Evolutionary conservation across 2,329 filamentous ascomycete genomes (phyloP).

Genomic region (Cladophialophora chaetospira): DNA sequence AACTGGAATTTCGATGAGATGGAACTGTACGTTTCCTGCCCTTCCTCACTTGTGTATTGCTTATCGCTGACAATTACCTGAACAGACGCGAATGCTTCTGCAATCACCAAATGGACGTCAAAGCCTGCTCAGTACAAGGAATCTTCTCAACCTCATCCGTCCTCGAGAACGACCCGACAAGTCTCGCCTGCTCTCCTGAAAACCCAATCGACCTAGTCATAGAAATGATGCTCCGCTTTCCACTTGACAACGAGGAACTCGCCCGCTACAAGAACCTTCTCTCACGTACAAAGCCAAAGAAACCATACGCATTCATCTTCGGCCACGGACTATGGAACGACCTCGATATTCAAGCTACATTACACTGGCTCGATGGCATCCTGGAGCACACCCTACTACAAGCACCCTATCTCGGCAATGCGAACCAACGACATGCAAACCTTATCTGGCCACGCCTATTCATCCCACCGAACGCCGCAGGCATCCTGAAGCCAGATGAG

Average conservation of each 20-base stretch:
- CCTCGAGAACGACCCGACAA: conserved; percentile 45
- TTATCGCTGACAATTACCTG: neutral
- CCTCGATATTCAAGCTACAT: conserved; percentile 45
- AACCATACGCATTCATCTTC: conserved; percentile 48
- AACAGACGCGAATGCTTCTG: conserved; percentile 50
- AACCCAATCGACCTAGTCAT: conserved; percentile 43
- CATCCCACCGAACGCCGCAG: conserved; percentile 51
- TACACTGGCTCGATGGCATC: conserved; percentile 69
- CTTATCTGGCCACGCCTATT: conserved; percentile 38
- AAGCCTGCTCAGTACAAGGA: conserved; percentile 52
- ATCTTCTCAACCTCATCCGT: conserved; percentile 53
- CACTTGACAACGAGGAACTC: conserved; percentile 46
- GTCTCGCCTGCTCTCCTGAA: conserved; percentile 43
- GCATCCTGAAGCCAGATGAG: conserved; percentile 50
- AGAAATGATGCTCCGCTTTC: conserved; percentile 49
- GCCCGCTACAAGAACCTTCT: conserved; percentile 43
- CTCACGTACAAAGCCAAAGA: conserved; percentile 36
- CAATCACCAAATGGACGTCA: conserved; percentile 54
- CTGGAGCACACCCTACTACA: conserved; percentile 87
- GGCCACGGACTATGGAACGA: conserved; percentile 54
- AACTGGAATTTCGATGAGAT: conserved; percentile 52
- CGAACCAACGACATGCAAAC: neutral
- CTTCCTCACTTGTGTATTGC: neutral
- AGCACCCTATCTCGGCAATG: conserved; percentile 25
- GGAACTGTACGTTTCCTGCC: conserved; percentile 40